Base-by-base conservation (phyloP, 129 eudicot genomes). In the Ambrosia trifida region DNA sequence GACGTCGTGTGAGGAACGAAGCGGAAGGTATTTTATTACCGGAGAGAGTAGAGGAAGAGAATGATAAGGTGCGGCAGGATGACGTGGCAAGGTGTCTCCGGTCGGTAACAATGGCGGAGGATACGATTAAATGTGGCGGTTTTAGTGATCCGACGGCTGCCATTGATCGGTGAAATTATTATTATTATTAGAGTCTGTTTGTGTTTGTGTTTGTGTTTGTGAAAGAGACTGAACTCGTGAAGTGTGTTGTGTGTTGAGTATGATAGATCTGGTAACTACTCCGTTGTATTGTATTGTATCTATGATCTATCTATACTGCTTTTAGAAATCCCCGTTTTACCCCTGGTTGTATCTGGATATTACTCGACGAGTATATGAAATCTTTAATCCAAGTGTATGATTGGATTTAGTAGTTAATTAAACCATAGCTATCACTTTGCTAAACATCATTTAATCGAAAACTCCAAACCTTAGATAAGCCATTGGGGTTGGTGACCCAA, bases 101-200 rank as follows among this genome's bases (percentile, higher is more conserved):
- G 11, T 40, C 73, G 68, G 40, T 5, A 24, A 43, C 35, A 71
- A 69, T 78, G 81, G 13, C 76, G 53, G 69, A 28, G 28, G 76
- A 75, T 4, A 78, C 20, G 54, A 81, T 11, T 76, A 19, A 59
- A 12, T 58, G 82, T 58, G 79, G 72, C 14, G 80, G 68, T 20
- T 81, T 82, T 13, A 77, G 57, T 1, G 80, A 82, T 75, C 90
- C 91, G 75, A 82, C 74, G 30, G 85, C 76, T 4, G 89, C 95
- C 86, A 83, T 83, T 72, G 78, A 43, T 46, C 28, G 24, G 40
- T 40, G 76, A 16, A 54, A 1, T 13, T 12, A 24, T 24, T 24
- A 24, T 24, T 24, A 24, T 24, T 24, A 24, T 24, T 24, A 24
- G 28, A 24, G 28, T n/a, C n/a, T n/a, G n/a, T n/a, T 74, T 30